A percentile compares a stretch with the other conserved stretches of the same genome.
phyloP scores from a whole-genome alignment of 768 basidiomycete genomes.

The Podaxis sp. region DNA sequence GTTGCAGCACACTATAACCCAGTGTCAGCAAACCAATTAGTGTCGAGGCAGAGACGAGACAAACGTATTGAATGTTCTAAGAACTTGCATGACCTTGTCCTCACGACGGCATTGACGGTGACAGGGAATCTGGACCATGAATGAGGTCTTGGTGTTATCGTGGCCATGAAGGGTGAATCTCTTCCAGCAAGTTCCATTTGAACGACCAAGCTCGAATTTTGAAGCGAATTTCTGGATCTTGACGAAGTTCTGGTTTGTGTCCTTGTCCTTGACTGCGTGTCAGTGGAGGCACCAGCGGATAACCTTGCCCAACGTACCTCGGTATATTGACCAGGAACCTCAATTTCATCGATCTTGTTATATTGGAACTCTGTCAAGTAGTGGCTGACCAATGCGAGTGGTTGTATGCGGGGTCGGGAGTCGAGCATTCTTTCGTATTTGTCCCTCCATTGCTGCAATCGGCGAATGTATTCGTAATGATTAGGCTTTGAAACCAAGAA shows the following conservation, averaged over 20 bases:
- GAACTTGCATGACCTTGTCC: constrained; percentile 87
- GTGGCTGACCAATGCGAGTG: constrained; percentile 84
- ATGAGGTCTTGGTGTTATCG: constrained; percentile 87
- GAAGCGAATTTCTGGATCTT: constrained; percentile 89
- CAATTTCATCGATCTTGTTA: constrained; percentile 95
- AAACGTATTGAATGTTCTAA: constrained; percentile 93
- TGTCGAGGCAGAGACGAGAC: constrained; percentile 16
- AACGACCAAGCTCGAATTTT: constrained; percentile 86
- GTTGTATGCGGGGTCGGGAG: constrained; percentile 76
- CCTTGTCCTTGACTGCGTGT: constrained; percentile 72
- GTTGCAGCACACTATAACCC: constrained; percentile 62
- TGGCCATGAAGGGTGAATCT: constrained; percentile 88
- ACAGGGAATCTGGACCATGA: constrained; percentile 87
- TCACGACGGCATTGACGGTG: constrained; percentile 86
- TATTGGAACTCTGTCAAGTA: constrained; percentile 98
- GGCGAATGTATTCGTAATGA: constrained; percentile 83
- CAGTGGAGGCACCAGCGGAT: neutral
- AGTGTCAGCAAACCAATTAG: neutral
- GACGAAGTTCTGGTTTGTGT: constrained; percentile 87
- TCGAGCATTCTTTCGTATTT: constrained; percentile 85
- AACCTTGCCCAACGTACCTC: constrained; percentile 55
- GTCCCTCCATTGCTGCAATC: constrained; percentile 92
- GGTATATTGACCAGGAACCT: constrained; percentile 98
- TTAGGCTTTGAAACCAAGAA: constrained; percentile 78
- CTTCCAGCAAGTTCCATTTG: constrained; percentile 84